These are phyloP conservation scores for Eucalyptus tenuipes DNA, from an alignment of 345 rosid genomes.

Conservation along the genomic window DNA sequence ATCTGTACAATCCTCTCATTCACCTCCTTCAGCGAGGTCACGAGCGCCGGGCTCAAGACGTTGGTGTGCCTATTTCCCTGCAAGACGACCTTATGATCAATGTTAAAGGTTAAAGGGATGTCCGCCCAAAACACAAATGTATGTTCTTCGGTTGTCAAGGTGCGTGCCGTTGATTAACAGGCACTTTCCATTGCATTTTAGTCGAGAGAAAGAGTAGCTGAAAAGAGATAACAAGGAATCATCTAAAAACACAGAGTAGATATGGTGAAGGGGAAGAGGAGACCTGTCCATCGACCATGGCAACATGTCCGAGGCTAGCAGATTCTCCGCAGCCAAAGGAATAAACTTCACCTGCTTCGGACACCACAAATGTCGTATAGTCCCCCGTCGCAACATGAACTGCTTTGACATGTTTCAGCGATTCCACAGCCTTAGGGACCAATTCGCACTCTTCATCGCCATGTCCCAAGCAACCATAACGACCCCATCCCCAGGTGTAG, in stretches of 20 bases:
- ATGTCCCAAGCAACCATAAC: conserved; percentile 89
- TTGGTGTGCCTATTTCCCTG: conserved; percentile 58
- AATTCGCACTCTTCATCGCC: conserved; percentile 80
- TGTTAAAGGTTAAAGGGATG: background rate
- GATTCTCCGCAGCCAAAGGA: conserved; percentile 95
- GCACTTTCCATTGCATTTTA: background rate
- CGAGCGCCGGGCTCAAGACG: conserved; percentile 60
- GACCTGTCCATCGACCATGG: conserved; percentile 56
- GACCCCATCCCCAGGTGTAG: conserved; percentile 99
- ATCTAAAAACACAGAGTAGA: background rate
- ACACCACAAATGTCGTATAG: conserved; percentile 80
- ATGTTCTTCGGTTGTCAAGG: background rate
- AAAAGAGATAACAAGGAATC: background rate
- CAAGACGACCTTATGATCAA: background rate
- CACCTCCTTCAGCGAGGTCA: conserved; percentile 54
- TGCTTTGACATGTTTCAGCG: conserved; percentile 60
- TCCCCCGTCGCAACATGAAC: conserved; percentile 86
- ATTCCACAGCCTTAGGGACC: conserved; percentile 74
- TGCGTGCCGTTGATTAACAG: background rate
- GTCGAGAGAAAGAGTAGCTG: background rate
- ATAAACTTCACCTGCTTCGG: conserved; percentile 88
- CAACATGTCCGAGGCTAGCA: conserved; percentile 80
- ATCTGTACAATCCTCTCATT: conserved; percentile 78
- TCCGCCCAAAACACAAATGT: background rate
- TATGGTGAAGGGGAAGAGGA: background rate